Evolutionary conservation across 2,329 filamentous ascomycete species (phyloP), one percentile per base, ranked within the genome.

Genomic region (Neophaeococcomyces mojaviensis): DNA sequence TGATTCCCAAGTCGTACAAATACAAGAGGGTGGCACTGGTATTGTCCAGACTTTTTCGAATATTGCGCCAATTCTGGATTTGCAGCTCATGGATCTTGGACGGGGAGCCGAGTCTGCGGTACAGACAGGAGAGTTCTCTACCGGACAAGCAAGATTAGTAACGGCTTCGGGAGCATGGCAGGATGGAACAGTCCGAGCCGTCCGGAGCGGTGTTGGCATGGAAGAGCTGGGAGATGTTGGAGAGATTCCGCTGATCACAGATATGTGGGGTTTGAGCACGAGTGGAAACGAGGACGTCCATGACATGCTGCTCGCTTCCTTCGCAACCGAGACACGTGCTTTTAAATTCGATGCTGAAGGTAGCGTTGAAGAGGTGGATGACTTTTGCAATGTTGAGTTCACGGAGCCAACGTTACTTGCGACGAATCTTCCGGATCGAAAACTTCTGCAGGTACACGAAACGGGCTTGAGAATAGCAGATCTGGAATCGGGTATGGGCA

Each of bases 51-150:
- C 79, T 0, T 73, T 94, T 46, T 70, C 78, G 3, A 98, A 95
- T 59, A 87, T 97, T 56, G 88, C 86, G 0, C 92, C 92, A 0
- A 86, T 98, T 34, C 68, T 97, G 32, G 92, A 98, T 61, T 96
- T 98, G 57, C 83, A 86, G 1, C 80, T 98, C 13, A 95, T 97
- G 88, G 92, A 97, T 59, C 85, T 97, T 74, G 90, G 89, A 0
- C 89, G 88, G 56, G 76, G 87, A 46, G 82, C 86, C 49, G 83
- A 83, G 18, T 84, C 92, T 52, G 79, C 75, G 7, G 15, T 44
- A 13, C 82, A 87, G 15, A 84, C 83, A 2, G 94, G 92, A 58
- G 86, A 92, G 51, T 98, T 95, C 59, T 94, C 89, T 0, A 95
- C 90, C 1, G 92, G 92, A 0, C 90, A 98, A 65, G 89, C 92